Conservation (phyloP, 495 filamentous ascomycete species). For the Ascodesmis nigricans region DNA sequence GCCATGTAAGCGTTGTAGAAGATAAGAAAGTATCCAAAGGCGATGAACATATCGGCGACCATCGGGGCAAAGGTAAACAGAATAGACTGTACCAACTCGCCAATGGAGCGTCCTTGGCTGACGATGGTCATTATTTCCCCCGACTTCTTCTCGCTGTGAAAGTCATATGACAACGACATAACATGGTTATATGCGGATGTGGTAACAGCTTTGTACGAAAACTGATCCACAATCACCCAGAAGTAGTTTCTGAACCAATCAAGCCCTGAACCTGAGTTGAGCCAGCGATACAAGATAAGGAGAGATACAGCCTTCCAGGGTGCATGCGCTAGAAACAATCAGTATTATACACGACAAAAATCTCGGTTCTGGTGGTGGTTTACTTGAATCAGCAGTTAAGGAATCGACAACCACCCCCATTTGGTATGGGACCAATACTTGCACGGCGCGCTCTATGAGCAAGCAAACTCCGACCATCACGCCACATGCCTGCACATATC, state of each 20-base stretch:
- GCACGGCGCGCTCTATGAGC: conserved; percentile 36
- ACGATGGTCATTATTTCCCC: conserved; percentile 49
- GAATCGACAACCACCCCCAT: conserved; percentile 40
- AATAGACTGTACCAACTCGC: conserved; percentile 40
- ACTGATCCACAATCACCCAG: conserved; percentile 46
- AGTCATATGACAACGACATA: conserved; percentile 57
- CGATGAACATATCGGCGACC: conserved; percentile 46
- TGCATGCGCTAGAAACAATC: conserved; percentile 22
- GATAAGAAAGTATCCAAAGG: conserved; percentile 43
- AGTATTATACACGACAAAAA: conserved; percentile 2
- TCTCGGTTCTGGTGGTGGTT: too few species aligned
- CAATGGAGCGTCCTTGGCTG: conserved; percentile 38
- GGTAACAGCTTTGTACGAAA: conserved; percentile 36
- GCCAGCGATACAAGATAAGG: conserved; percentile 32
- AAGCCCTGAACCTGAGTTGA: conserved; percentile 35
- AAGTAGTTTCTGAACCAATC: conserved; percentile 33
- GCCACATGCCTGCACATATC: conserved; percentile 32
- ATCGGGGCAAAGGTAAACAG: conserved; percentile 48
- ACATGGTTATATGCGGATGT: conserved; percentile 50
- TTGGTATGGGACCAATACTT: conserved; percentile 43
- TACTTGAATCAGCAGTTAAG: too few species aligned
- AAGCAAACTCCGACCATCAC: conserved; percentile 38
- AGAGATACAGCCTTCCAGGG: conserved; percentile 34
- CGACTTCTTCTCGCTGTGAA: conserved; percentile 51
- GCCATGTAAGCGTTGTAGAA: conserved; percentile 56